Evolutionary conservation across 495 filamentous ascomycete genomes (phyloP).

Genomic region (Filosporella fistucella): DNA sequence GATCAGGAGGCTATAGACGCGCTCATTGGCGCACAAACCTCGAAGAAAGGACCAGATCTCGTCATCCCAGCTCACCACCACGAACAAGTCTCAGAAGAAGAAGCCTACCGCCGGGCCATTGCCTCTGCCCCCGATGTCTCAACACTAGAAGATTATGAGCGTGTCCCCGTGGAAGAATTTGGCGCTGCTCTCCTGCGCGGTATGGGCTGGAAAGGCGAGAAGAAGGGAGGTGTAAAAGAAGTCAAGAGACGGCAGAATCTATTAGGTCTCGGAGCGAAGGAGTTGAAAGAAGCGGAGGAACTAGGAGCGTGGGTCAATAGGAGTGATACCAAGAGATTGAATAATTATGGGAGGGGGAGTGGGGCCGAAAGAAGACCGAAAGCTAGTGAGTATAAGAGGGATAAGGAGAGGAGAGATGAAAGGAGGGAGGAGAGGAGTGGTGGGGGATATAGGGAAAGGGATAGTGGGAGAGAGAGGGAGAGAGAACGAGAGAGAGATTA

Average conservation of each 20-base stretch:
- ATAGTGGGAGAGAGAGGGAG: slow-evolving; percentile 19
- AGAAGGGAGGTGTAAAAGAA: slow-evolving; percentile 39
- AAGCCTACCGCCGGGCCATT: slow-evolving; percentile 64
- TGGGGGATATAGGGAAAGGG: slow-evolving; percentile 18
- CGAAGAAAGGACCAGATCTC: slow-evolving; percentile 48
- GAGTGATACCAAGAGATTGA: slow-evolving; percentile 39
- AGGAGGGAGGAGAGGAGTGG: slow-evolving; percentile 31
- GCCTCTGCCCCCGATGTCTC: slow-evolving; percentile 69
- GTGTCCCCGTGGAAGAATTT: slow-evolving; percentile 90
- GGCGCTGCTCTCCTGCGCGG: slow-evolving; percentile 81
- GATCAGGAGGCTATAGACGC: slow-evolving; percentile 81
- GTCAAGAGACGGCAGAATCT: slow-evolving; percentile 68
- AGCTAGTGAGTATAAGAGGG: slow-evolving; percentile 34
- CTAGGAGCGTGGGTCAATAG: slow-evolving; percentile 65
- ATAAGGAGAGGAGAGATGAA: slow-evolving; percentile 28
- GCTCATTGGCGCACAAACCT: slow-evolving; percentile 56
- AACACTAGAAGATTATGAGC: slow-evolving; percentile 77
- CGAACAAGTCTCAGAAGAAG: slow-evolving; percentile 50
- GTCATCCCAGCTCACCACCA: slow-evolving; percentile 46
- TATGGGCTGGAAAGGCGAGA: slow-evolving; percentile 92
- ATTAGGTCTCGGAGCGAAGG: slow-evolving; percentile 80
- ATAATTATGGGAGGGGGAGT: slow-evolving; percentile 31
- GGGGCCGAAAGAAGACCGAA: slow-evolving; percentile 29
- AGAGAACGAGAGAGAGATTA: slow-evolving; percentile 20
- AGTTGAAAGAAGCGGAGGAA: slow-evolving; percentile 69